Base-by-base conservation (phyloP, 306 rosid genomes). In the Quercus aquifolioides region DNA sequence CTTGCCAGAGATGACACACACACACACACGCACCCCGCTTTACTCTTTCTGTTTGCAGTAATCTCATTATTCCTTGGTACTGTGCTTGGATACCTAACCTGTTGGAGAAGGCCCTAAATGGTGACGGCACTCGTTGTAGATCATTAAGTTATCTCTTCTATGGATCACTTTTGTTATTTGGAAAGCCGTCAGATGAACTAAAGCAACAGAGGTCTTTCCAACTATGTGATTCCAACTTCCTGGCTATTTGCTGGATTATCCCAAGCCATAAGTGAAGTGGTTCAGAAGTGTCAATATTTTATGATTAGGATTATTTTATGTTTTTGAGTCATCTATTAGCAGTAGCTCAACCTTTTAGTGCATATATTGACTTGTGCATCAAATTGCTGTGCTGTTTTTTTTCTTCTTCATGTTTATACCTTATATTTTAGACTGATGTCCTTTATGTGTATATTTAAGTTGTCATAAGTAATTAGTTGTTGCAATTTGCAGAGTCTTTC, bases 401-500 rank as follows among this genome's bases (percentile, higher is more conserved):
- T 30, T 4, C 17, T 15, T 7, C 12, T 28, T 4, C 19, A 7
- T 17, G 33, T 19, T 68, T 46, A 11, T 30, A 31, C 71, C 19
- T 65, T 12, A 15, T 71, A 13, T 46, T 70, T 21, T 12, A 43
- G 31, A 43, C 55, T 23, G 54, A 11, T 7, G 55, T 14, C 21
- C 31, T 35, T 69, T 70, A n/a, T 56, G n/a, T 84, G 76, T 79
- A 72, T 75, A 70, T 77, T 30, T 75, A 43, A 72, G 38, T 70
- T 75, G 23, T 38, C 76, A 51, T 21, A 49, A 86, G 49, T 75
- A 71, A 82, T 74, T 82, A 79, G 35, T 62, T 78, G 63, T 82
- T 68, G 19, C 41, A 73, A 82, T 83, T 76, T 89, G 77, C 97
- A 84, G 98, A 86, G 87, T 80, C 97, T 96, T 79, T 96, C 99